A percentile compares a stretch with the other conserved stretches of the same genome.
Conservation (phyloP, 768 basidiomycete genomes). For the Pisolithus microcarpus region DNA sequence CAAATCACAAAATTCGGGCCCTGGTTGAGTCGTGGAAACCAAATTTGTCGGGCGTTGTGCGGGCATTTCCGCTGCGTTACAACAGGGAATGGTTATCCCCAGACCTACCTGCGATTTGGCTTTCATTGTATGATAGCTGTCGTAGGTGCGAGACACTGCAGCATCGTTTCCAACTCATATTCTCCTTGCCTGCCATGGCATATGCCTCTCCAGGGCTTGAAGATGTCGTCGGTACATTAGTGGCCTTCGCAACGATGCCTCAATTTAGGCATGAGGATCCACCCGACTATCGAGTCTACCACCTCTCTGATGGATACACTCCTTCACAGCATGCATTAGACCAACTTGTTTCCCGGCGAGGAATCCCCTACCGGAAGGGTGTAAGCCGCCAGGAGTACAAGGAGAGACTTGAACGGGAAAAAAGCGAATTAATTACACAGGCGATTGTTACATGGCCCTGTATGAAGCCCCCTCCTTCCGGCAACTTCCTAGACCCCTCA, state of each 20-base stretch:
- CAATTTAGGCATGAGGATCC: conserved; percentile 8
- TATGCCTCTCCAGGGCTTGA: conserved; percentile 13
- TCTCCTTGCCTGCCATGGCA: conserved; percentile 27
- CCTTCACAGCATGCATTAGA: conserved; percentile 1
- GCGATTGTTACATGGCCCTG: neutral
- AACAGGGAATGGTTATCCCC: conserved; percentile 22
- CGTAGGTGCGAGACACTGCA: conserved; percentile 5
- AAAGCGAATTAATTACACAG: neutral
- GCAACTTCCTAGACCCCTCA: neutral
- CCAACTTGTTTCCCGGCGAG: neutral
- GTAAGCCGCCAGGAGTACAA: neutral
- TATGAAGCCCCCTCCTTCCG: conserved; percentile 1
- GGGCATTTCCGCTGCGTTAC: conserved; percentile 13
- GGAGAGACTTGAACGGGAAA: neutral
- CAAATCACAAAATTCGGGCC: too few relatives aligned
- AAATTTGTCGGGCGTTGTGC: too few relatives aligned
- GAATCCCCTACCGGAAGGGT: conserved; percentile 6
- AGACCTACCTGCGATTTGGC: conserved; percentile 16
- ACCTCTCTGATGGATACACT: conserved; percentile 3
- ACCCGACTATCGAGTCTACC: conserved; percentile 10
- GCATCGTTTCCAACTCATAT: conserved; percentile 20
- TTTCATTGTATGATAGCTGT: conserved; percentile 22
- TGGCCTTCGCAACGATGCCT: conserved; percentile 25
- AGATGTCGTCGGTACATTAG: conserved; percentile 19
- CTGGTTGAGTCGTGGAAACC: too few relatives aligned